Evolutionary conservation across 768 basidiomycete species (phyloP), one percentile per base, ranked within the genome.

Genomic region (Paxillus rubicundulus): DNA sequence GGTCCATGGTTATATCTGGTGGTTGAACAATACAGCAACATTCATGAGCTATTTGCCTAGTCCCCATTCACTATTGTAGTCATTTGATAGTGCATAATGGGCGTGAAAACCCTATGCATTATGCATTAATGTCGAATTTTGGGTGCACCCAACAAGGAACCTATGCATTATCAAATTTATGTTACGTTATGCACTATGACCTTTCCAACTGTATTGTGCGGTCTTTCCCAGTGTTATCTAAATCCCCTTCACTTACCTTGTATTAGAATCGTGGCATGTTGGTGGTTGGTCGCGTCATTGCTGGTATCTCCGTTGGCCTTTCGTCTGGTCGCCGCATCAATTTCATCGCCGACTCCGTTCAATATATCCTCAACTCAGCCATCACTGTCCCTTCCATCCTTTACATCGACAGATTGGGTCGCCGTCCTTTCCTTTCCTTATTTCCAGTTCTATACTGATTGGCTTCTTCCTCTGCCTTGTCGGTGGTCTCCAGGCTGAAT

Each of bases 401-500:
- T 61, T 88, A 82, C 71, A 87, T 89, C 60, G 89, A 91, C 67
- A 77, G 74, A 68, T 89, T 86, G 85, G 89, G 89, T 53, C 85
- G 88, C 37, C 78, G 87, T 17, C 87, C 88, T 5, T 84, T 17
- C 87, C 88, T 5, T 84, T 90, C 76, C 73, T 91, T 2, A 72
- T 91, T 50, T 70, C 70, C 45, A 87, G 85, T 27, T 80, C 82
- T 2, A 67, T 82, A 3, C 63, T 82, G 51, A 88, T 90, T 89
- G 84, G 84, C 45, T 82, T 85, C 76, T 90, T 80, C 77, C 78
- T 90, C 59, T 84, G 75, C 74, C 80, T 89, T 45, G 89, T 90
- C 59, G 88, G 88, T 48, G 86, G 84, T 49, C 75, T 90, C 16
- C 88, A 89, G 68, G 85, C 76, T 18, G 65, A 75, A 37, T 89